A percentile compares a stretch with the other conserved stretches of the same genome.
Conservation (phyloP, 2,329 filamentous ascomycete species). For the Sporothrix pallida region DNA sequence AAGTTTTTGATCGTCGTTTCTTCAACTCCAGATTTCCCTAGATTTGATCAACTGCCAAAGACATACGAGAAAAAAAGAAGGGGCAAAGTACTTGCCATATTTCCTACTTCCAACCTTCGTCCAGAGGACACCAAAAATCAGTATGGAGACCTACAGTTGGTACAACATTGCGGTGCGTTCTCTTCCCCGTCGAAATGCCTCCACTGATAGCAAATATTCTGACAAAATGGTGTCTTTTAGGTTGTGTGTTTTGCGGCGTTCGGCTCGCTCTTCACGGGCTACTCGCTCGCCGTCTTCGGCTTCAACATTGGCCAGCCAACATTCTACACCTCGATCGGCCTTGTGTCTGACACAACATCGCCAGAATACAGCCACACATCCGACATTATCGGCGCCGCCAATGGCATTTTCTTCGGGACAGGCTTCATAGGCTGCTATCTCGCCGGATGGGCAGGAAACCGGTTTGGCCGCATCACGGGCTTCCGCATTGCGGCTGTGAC, state of each 20-base stretch:
- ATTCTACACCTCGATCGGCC: not conserved
- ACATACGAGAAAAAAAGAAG: not conserved
- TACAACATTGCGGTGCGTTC: constrained; percentile 10
- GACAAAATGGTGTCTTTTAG: not conserved
- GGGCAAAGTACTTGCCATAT: not conserved
- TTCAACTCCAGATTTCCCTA: too few species aligned
- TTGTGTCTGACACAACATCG: not conserved
- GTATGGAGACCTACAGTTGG: not conserved
- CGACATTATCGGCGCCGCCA: not conserved
- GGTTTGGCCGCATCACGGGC: constrained; percentile 2
- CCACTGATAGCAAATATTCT: not conserved
- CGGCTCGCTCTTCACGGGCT: not conserved
- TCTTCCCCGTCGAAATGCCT: not conserved
- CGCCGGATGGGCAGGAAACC: not conserved
- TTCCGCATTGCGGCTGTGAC: not conserved
- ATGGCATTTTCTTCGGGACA: not conserved
- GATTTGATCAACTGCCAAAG: too few species aligned
- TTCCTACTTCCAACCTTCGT: too few species aligned
- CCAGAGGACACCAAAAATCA: not conserved
- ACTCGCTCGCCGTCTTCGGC: not conserved
- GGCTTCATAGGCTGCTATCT: not conserved
- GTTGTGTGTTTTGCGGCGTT: not conserved
- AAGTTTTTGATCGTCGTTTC: too few species aligned
- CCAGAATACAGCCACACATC: not conserved
- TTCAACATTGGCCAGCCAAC: constrained; percentile 8